These are phyloP conservation scores for Aspergillus clavatus DNA, from an alignment of 2,329 filamentous ascomycete species.

Conservation along the genomic window DNA sequence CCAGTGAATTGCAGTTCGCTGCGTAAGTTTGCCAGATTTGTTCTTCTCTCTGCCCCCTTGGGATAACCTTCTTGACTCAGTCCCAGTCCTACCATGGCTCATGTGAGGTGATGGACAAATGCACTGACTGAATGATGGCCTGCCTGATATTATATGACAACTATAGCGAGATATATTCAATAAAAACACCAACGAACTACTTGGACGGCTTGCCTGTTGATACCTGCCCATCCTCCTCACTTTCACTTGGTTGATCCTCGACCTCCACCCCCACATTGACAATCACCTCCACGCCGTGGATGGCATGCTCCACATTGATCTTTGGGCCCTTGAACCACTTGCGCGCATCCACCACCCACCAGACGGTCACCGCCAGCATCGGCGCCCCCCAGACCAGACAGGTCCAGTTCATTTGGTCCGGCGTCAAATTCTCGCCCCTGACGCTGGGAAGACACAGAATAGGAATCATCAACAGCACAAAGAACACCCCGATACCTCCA, in stretches of 20 bases:
- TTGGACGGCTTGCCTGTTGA: neutral
- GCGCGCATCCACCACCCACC: conserved; percentile 60
- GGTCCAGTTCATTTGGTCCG: conserved; percentile 63
- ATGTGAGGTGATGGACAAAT: no score
- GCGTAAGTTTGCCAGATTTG: no score
- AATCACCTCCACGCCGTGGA: conserved; percentile 24
- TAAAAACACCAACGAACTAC: neutral
- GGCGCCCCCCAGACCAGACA: conserved; percentile 61
- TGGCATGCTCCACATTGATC: conserved; percentile 58
- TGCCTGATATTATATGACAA: no score
- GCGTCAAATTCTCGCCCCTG: conserved; percentile 51
- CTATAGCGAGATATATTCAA: no score
- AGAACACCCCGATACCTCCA: conserved; percentile 53
- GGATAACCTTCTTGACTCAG: no score
- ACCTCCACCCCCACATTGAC: conserved; percentile 23
- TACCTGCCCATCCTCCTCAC: neutral
- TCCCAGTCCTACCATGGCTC: no score
- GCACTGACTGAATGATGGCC: no score
- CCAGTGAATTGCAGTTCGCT: no score
- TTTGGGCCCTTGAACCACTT: conserved; percentile 69
- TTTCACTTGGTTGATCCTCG: conserved; percentile 1
- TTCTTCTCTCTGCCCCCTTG: no score
- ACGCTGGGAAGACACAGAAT: conserved; percentile 61
- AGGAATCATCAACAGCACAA: conserved; percentile 63
- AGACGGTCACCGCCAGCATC: conserved; percentile 56